Evolutionary conservation across 352 stramenopile genomes (phyloP), one percentile per base, ranked within the genome.

Genomic region (Plasmopara halstedii): DNA sequence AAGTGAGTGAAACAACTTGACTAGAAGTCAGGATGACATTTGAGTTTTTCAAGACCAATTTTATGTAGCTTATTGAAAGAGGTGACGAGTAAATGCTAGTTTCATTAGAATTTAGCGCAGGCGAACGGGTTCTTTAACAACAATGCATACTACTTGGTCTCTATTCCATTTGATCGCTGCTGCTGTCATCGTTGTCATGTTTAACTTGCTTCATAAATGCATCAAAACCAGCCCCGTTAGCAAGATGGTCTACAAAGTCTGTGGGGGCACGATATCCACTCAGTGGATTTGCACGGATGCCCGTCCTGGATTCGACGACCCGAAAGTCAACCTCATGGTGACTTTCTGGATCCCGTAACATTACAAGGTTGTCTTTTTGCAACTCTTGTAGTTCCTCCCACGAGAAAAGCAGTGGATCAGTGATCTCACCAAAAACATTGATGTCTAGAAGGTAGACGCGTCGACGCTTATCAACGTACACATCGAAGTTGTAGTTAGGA

Each of bases 361-460:
- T 65, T 10, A 42, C 31, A 32, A 47, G 26, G 11, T 23, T 54
- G 1, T 33, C 46, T 5, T 42, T 53, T 10, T 62, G 56, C 13
- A 67, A 31, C 23, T 67, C 54, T 35, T 84, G 31, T 18, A 91
- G 50, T 52, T 98, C 90, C 6, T 81, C 58, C 89, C 90, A 98
- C 17, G 81, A 73, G 62, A 97, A 98, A 20, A 98, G 56, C n/a
- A 97, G 70, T 22, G 84, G 62, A 60, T 98, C 89, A 0, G 94
- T 97, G n/a, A 92, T 73, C 13, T 25, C 58, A 13, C 83, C 82
- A 70, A 95, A 98, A 10, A 97, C 82, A 67, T 98, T 98, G 48
- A 98, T 94, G 70, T 98, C 94, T 17, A 98, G 38, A 14, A 98
- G 61, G 58, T 88, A 96, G 20, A 96, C 84, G 29, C 84, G 73